Evolutionary conservation across 176 grass and related monocot species (phyloP), one percentile per base, ranked within the genome.

Genomic region (Alloteropsis semialata): DNA sequence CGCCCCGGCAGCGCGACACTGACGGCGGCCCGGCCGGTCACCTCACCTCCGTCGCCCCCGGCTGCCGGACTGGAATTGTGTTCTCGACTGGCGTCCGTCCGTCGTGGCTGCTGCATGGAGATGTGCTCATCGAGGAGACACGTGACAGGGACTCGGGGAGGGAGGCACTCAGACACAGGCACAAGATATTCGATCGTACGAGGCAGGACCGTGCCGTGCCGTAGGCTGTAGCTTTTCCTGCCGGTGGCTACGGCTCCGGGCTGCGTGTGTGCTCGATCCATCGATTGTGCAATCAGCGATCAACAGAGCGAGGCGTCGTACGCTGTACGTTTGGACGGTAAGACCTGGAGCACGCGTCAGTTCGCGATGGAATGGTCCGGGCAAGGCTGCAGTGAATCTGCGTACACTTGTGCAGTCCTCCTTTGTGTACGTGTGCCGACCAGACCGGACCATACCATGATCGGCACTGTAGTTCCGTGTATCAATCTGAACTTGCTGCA

Each of bases 21-120:
- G 89, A 85, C 74, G 66, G 65, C 72, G 36, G 69, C 60, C 79
- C 72, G 36, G 69, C 60, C 79, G 30, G 90, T 89, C 90, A 69
- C 34, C 60, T 89, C 90, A 69, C 34, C 60, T 86, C 82, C 82
- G 19, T 81, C 76, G 41, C 8, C 48, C 11, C 7, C 54, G 54
- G 18, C 44, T 64, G 75, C 45, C 12, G 30, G 65, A 19, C 29
- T 44, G 88, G 76, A 59, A 77, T 10, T 14, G 78, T 49, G 66
- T 14, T 32, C 19, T 13, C n/a, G 36, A 5, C 46, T 49, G 46
- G 30, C 57, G 80, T 78, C 43, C 43, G 33, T 13, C 24, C 3
- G 49, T 21, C 53, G n/a, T n/a, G 11, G 57, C 68, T 16, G 57
- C 41, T 34, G 17, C 55, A 34, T 69, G 78, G 73, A 45, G 78